These are phyloP conservation scores for Quercus variabilis DNA, from an alignment of 306 rosid genomes.

Conservation along the genomic window DNA sequence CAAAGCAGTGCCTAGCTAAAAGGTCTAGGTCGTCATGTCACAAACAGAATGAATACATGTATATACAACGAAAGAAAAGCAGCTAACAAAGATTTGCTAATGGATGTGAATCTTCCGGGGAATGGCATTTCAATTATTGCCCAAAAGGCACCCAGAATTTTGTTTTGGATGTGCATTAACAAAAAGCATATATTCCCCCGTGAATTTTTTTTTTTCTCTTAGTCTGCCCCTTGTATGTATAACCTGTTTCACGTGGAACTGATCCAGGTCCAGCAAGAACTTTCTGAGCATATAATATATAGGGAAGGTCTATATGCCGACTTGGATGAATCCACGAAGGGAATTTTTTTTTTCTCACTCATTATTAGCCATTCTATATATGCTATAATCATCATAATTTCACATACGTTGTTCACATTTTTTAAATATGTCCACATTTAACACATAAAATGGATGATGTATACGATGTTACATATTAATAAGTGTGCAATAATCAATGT, in stretches of 20 bases:
- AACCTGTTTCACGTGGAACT: constrained; percentile 14
- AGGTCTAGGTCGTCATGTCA: constrained; percentile 10
- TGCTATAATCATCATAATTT: too few species aligned
- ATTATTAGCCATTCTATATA: too few species aligned
- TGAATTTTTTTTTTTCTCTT: neutral
- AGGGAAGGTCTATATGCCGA: neutral
- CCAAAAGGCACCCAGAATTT: constrained; percentile 42
- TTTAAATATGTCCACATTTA: too few species aligned
- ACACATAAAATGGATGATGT: too few species aligned
- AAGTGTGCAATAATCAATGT: too few species aligned
- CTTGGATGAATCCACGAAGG: constrained; percentile 4
- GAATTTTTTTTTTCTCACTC: too few species aligned
- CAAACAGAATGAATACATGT: constrained; percentile 1
- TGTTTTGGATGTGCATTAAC: constrained; percentile 42
- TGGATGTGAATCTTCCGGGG: constrained; percentile 61
- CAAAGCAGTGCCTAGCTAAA: constrained; percentile 2
- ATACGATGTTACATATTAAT: too few species aligned
- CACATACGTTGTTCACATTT: too few species aligned
- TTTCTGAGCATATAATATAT: neutral
- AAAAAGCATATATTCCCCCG: constrained; percentile 48
- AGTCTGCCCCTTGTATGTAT: neutral
- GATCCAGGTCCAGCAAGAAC: neutral
- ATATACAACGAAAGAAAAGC: constrained; percentile 11
- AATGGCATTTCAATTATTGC: constrained; percentile 86
- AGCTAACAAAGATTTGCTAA: neutral